A percentile compares a stretch with the other conserved stretches of the same genome.
Conservation (phyloP, 106 monocot species). For the Amphibolis antarctica region DNA sequence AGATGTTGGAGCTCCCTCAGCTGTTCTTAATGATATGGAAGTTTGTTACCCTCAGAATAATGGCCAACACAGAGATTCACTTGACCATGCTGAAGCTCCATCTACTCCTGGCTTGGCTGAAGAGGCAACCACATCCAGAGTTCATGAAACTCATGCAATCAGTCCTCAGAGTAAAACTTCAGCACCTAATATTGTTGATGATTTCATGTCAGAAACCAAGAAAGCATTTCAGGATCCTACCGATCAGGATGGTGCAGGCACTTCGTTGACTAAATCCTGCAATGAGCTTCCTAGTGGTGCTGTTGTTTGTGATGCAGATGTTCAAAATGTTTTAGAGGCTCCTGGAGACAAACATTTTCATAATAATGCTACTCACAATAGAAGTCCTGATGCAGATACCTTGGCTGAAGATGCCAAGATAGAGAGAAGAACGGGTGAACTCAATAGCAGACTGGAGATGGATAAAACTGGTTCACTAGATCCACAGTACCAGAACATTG, state of each 20-base stretch:
- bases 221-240: conserved; percentile 1
- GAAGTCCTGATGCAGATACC: too few species aligned
- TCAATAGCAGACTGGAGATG: too few species aligned
- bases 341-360: too few species aligned
- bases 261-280: neutral
- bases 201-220: conserved; percentile 1
- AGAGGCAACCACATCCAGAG: conserved; percentile 39
- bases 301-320: too few species aligned
- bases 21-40: conserved; percentile 8
- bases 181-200: conserved; percentile 12
- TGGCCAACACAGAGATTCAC: conserved; percentile 20
- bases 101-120: conserved; percentile 71
- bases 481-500: conserved; percentile 6
- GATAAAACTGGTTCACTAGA: conserved; percentile 5
- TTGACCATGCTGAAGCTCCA: conserved; percentile 57
- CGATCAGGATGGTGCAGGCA: neutral
- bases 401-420: too few species aligned
- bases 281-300: neutral
- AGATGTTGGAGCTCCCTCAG: conserved; percentile 28
- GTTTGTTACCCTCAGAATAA: conserved; percentile 11
- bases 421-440: too few species aligned
- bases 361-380: too few species aligned
- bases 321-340: too few species aligned
- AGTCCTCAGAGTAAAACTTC: conserved; percentile 18
- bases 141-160: conserved; percentile 36